Evolutionary conservation across 2,329 filamentous ascomycete genomes (phyloP), one percentile per base, ranked within the genome.

Genomic region (Rachicladosporium sp.): DNA sequence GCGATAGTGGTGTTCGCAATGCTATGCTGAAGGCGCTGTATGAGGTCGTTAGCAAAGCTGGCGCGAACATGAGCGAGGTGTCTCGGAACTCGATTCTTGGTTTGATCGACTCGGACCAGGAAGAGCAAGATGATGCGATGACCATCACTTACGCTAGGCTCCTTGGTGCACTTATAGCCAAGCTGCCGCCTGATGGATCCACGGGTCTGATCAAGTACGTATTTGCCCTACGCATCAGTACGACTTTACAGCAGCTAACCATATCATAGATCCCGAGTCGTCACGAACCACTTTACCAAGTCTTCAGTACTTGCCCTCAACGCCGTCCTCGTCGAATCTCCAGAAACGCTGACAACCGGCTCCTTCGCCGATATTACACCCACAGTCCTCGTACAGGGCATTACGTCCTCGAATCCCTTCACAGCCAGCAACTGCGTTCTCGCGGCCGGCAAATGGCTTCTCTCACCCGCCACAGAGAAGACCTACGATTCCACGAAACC

Each of bases 1-100:
- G 76, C 2, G 89, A 96, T 56, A 57, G 77, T 4, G 89, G 89
- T 34, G 91, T 98, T 47, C 84, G 78, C 63, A 91, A 82, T 49
- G 91, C 91, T 21, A 98, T 98, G 91, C 73, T 98, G 53, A 94
- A 93, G 68, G 91, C 91, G 3, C 66, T 98, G 34, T 95, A 93
- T 57, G 89, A 96, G 57, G 91, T 98, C 23, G 81, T 98, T 44
- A 89, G 85, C 69, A 94, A 94, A 63, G 89, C 88, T 11, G 91
- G 91, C 40, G 72, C 73, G 42, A 95, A 89, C 63, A 98, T 98
- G 91, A 88, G 84, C 52, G 91, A 96, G 53, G 68, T 79, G 13
- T 95, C 89, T 35, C 79, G 88, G 40, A 74, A 78, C 44, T 79
- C 88, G n/a, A 86, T 98, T 19, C 68, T 98, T 36, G 74, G 76